Percentiles rank a stretch among this genome's conserved stretches.
Evolutionary conservation across 352 stramenopile genomes (phyloP).

Genomic region (Hyaloperonospora arabidopsidis): DNA sequence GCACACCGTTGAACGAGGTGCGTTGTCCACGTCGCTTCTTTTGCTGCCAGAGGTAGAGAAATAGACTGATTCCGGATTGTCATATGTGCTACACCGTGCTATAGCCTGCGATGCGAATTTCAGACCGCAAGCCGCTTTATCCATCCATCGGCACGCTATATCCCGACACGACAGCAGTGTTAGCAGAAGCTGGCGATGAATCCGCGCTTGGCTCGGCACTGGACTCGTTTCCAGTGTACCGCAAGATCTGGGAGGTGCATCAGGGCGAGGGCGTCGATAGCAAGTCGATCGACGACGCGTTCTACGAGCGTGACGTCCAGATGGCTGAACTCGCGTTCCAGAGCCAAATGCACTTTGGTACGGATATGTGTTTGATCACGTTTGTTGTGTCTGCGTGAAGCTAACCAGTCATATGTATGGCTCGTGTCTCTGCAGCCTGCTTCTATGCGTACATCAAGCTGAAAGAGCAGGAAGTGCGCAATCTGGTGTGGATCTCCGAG

Average conservation of each 20-base stretch:
- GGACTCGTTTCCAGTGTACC: constrained; percentile 93
- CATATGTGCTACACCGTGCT: constrained; percentile 3
- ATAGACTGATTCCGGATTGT: constrained; percentile 1
- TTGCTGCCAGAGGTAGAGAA: background rate
- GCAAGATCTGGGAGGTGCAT: constrained; percentile 95
- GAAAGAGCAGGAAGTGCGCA: constrained; percentile 99
- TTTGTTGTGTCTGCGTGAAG: background rate
- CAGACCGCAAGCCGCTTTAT: constrained; percentile 95
- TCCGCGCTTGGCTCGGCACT: constrained; percentile 80
- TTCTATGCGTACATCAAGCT: constrained; percentile 99
- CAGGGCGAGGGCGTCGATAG: constrained; percentile 89
- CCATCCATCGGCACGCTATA: constrained; percentile 96
- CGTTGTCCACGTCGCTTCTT: constrained; percentile 27
- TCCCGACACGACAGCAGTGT: constrained; percentile 90
- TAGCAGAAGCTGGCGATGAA: constrained; percentile 92
- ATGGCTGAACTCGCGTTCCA: constrained; percentile 98
- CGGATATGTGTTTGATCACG: background rate
- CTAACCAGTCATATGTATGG: background rate
- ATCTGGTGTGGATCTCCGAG: constrained; percentile 99
- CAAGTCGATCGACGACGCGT: constrained; percentile 98
- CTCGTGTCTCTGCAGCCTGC: constrained; percentile 33
- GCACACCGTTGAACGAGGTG: constrained; percentile 84
- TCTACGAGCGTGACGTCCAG: constrained; percentile 98
- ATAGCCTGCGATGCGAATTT: constrained; percentile 93
- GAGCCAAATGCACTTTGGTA: constrained; percentile 98